These are phyloP conservation scores for Leishmania lainsoni DNA, from an alignment of 208 protist genomes.

Conservation along the genomic window DNA sequence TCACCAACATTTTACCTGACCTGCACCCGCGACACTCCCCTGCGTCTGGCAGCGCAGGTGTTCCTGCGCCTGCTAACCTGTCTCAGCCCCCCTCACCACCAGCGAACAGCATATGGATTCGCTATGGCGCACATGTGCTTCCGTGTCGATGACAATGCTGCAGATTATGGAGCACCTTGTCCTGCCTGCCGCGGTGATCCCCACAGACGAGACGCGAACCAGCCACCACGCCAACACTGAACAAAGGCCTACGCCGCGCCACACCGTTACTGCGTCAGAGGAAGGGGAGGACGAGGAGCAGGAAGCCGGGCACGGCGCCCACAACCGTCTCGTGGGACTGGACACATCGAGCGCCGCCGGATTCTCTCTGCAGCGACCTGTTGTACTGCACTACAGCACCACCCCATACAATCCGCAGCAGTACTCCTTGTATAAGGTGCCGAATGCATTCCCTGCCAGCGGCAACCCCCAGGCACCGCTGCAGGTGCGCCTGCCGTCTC, in stretches of 20 bases:
- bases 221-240: neutral
- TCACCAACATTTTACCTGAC: conserved; percentile 28
- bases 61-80: neutral
- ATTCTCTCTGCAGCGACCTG: conserved; percentile 28
- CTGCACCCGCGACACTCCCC: conserved; percentile 19
- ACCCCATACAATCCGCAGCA: conserved; percentile 54
- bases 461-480: conserved; percentile 18
- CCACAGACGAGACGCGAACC: conserved; percentile 5
- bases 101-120: conserved; percentile 55
- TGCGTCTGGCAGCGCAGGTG: neutral
- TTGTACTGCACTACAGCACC: conserved; percentile 72
- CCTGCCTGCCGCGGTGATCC: conserved; percentile 11
- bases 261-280: neutral
- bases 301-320: neutral
- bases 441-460: conserved; percentile 18
- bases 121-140: conserved; percentile 65
- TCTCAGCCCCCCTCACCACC: neutral
- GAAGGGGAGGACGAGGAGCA: conserved; percentile 6
- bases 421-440: conserved; percentile 25
- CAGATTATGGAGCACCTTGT: conserved; percentile 64
- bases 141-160: conserved; percentile 78
- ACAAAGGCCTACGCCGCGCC: neutral
- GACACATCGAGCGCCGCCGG: conserved; percentile 15
- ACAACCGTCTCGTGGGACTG: conserved; percentile 5
- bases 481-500: conserved; percentile 29